A percentile compares a stretch with the other conserved stretches of the same genome.
Evolutionary conservation across 169 alveolate species (phyloP).

Genomic region (Cryptosporidium parvum): DNA sequence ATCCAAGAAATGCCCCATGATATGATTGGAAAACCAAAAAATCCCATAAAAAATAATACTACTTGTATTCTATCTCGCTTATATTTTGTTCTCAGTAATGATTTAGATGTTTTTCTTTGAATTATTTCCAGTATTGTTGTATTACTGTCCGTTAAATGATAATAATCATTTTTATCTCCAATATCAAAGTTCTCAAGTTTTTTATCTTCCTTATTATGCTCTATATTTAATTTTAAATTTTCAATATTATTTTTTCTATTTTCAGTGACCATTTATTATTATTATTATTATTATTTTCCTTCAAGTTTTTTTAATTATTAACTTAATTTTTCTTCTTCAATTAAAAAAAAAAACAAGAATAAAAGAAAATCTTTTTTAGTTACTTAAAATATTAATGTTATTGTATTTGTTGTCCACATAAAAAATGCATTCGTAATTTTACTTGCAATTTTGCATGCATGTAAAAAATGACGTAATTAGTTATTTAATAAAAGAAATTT

Average conservation of each 20-base stretch:
- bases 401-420: constrained; percentile 10
- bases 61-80: constrained; percentile 36
- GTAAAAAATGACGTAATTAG: constrained; percentile 13
- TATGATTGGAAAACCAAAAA: constrained; percentile 55
- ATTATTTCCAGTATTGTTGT: neutral
- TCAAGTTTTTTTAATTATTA: neutral
- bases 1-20: constrained; percentile 66
- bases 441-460: constrained; percentile 1
- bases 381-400: neutral
- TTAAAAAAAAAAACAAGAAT: neutral
- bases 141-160: neutral
- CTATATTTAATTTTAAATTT: neutral
- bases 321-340: neutral
- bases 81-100: constrained; percentile 46
- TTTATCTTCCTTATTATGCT: neutral
- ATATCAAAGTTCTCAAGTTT: neutral
- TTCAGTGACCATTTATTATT: neutral
- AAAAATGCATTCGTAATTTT: neutral
- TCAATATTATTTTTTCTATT: neutral
- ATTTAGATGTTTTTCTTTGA: constrained; percentile 50
- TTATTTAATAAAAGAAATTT: neutral
- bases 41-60: constrained; percentile 46
- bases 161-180: neutral
- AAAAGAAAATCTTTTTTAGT: neutral
- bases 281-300: too few species aligned